Percentiles rank a stretch among this genome's conserved stretches.
Conservation (phyloP, 169 alveolate genomes). For the Plasmodium sp. region DNA sequence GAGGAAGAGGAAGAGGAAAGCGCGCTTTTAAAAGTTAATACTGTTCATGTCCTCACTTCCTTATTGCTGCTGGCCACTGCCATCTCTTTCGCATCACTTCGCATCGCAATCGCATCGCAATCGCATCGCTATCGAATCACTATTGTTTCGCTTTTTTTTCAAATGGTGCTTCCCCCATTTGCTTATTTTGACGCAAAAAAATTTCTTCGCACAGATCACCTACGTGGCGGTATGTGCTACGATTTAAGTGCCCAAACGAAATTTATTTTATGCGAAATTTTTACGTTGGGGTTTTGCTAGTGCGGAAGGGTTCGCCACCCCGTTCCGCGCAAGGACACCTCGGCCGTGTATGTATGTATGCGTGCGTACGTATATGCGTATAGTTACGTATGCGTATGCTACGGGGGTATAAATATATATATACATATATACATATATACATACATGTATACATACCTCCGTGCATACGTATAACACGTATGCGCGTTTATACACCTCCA, state of each 20-base stretch:
- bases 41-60: background rate
- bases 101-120: background rate
- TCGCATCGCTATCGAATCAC: no score
- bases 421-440: no score
- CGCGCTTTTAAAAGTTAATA: background rate
- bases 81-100: background rate
- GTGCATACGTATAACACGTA: background rate
- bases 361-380: background rate
- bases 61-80: background rate
- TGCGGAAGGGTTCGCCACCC: conserved; percentile 1
- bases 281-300: background rate
- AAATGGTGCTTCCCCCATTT: background rate
- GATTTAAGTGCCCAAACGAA: background rate
- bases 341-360: background rate
- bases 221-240: background rate
- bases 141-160: background rate
- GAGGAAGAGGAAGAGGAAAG: background rate
- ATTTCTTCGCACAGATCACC: background rate
- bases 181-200: background rate
- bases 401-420: background rate
- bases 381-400: background rate
- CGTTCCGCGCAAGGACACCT: background rate
- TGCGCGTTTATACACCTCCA: background rate
- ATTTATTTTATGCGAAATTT: background rate
- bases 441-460: background rate